Percentiles rank a stretch among this genome's conserved stretches.
Evolutionary conservation across 139 green algal species (phyloP).

Genomic region (Chlamydomonas eustigma): DNA sequence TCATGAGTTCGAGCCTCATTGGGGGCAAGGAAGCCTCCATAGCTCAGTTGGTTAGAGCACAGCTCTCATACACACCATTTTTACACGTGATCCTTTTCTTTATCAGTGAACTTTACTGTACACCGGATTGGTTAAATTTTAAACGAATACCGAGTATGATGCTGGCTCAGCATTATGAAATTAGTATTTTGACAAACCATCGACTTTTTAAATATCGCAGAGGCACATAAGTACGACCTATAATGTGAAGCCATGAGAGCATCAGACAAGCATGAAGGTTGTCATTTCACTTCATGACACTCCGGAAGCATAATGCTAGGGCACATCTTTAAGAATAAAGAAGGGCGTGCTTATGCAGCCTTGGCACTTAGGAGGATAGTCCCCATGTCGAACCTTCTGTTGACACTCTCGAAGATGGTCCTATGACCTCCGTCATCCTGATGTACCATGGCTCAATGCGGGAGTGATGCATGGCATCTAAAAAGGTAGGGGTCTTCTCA

Average conservation of each 20-base stretch:
- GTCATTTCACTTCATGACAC: background rate
- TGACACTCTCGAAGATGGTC: background rate
- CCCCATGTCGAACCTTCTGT: background rate
- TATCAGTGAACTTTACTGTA: too few species aligned
- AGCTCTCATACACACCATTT: too few species aligned
- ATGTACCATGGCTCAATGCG: slow-evolving; percentile 67
- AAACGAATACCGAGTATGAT: too few species aligned
- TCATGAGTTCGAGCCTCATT: too few species aligned
- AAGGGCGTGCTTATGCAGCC: background rate
- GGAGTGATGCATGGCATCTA: slow-evolving; percentile 77
- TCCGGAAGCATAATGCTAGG: background rate
- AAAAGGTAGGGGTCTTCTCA: slow-evolving; percentile 72
- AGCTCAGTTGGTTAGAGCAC: too few species aligned
- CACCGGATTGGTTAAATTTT: too few species aligned
- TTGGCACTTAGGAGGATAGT: background rate
- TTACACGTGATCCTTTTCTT: too few species aligned
- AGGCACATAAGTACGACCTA: background rate
- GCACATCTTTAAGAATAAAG: background rate
- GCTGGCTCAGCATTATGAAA: too few species aligned
- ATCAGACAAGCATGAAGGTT: background rate
- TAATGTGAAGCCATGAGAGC: background rate
- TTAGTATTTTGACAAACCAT: too few species aligned
- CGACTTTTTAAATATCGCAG: too few species aligned
- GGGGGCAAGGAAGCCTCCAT: too few species aligned
- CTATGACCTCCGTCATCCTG: background rate